Conservation (phyloP, 2,329 filamentous ascomycete genomes). For the Arachnopeziza araneosa region DNA sequence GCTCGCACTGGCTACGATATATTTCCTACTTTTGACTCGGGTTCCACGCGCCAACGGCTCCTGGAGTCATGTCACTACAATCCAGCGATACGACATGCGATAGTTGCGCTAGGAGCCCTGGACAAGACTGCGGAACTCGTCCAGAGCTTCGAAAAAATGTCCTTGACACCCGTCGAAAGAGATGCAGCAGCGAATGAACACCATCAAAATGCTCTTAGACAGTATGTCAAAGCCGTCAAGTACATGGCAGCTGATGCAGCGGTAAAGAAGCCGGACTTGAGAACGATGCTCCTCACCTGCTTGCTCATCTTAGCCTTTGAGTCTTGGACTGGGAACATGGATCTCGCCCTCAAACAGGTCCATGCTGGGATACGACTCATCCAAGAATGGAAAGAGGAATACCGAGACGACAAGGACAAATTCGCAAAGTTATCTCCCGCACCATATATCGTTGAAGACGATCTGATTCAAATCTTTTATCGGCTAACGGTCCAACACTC, state of each 20-base stretch:
- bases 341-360: slow-evolving; percentile 55
- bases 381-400: slow-evolving; percentile 38
- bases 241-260: slow-evolving; percentile 35
- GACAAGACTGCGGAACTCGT: slow-evolving; percentile 15
- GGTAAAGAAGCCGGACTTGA: slow-evolving; percentile 40
- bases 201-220: slow-evolving; percentile 15
- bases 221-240: slow-evolving; percentile 17
- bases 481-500: slow-evolving; percentile 46
- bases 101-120: slow-evolving; percentile 19
- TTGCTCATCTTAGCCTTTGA: slow-evolving; percentile 56
- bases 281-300: slow-evolving; percentile 58
- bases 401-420: slow-evolving; percentile 6
- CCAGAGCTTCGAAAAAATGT: slow-evolving; percentile 10
- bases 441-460: slow-evolving; percentile 39
- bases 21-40: slow-evolving; percentile 14
- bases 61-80: slow-evolving; percentile 16
- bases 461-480: slow-evolving; percentile 58
- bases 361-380: slow-evolving; percentile 51
- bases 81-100: slow-evolving; percentile 17
- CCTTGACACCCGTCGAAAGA: slow-evolving; percentile 5
- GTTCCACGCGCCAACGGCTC: slow-evolving; percentile 12
- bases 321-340: slow-evolving; percentile 61
- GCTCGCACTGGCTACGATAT: slow-evolving; percentile 14
- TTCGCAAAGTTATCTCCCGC: slow-evolving; percentile 26
- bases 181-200: slow-evolving; percentile 9